phyloP scores from a whole-genome alignment of 2,329 filamentous ascomycete genomes.

The Aspergillus tubingensis region DNA sequence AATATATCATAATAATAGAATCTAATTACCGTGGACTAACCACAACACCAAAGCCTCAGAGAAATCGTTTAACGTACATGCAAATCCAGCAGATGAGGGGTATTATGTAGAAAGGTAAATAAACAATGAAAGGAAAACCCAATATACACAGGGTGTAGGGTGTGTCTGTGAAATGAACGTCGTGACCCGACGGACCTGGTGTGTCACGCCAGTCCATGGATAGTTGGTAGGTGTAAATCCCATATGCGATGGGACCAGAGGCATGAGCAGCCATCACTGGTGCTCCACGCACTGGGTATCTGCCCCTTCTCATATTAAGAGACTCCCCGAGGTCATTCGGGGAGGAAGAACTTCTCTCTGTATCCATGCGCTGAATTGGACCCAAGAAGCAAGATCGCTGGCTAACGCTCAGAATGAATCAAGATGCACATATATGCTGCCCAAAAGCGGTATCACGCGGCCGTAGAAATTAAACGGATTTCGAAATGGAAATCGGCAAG shows the following conservation, averaged over 20 bases:
- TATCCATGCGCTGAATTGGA: background rate
- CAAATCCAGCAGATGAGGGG: constrained; percentile 33
- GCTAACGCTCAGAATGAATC: background rate
- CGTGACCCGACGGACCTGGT: background rate
- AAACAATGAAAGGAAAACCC: constrained; percentile 15
- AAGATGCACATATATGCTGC: constrained; percentile 2
- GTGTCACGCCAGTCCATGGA: background rate
- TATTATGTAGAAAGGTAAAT: constrained; percentile 34
- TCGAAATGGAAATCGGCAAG: background rate
- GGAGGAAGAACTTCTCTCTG: background rate
- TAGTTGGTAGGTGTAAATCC: background rate
- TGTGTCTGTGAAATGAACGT: constrained; percentile 17
- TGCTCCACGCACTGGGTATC: background rate
- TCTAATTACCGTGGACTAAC: constrained; percentile 19
- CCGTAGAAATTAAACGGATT: background rate
- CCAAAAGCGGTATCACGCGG: constrained; percentile 2
- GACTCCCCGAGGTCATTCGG: background rate
- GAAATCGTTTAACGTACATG: constrained; percentile 32
- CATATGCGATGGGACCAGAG: background rate
- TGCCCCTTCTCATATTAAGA: background rate
- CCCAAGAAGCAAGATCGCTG: constrained; percentile 1
- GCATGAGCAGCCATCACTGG: background rate
- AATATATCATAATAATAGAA: constrained; percentile 8
- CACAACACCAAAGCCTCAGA: constrained; percentile 27
- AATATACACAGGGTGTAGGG: constrained; percentile 24